Evolutionary conservation across 1,139 yeast species (phyloP), one percentile per base, ranked within the genome.

Genomic region (Yamadazyma kanchanaburiensis): DNA sequence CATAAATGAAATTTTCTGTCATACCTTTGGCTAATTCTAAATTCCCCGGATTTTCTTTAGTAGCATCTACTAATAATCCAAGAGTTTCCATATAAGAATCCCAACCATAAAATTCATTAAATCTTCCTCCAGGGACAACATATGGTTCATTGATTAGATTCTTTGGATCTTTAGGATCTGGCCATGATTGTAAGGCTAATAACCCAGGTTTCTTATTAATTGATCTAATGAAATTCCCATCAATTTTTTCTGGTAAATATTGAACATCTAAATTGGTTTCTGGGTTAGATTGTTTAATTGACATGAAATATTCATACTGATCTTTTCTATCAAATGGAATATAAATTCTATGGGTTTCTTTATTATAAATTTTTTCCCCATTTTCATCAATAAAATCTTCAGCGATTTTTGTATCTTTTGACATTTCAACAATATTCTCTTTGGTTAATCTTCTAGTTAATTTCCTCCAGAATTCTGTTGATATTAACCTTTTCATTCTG

Each of bases 81-180:
- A 89, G 58, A 0, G 94, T 77, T 51, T 84, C 91, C 82, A 94
- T 84, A 53, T 91, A 91, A 2, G 96, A 87, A 55, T 91, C 98
- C 98, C 98, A 91, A 6, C 98, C 98, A 49, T 91, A 91, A 33
- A 88, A 71, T 58, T 91, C 98, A 57, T 94, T 94, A 58, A 91
- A 91, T 40, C 98, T 67, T 13, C 98, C 98, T 11, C 98, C 98
- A 1, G 98, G 98, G 8, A 91, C 98, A 14, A 87, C 85, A 53
- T 89, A 91, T 0, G 96, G 96, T 48, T 76, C 80, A 19, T 87
- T 86, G 25, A 73, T 63, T 29, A 85, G 55, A 13, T 72, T 67
- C 1, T 34, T 31, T 2, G 80, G 77, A 40, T 77, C 70, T 15
- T 61, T 47, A n/a, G 70, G 67, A 39, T 67, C 71, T 12, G 60